Evolutionary conservation across 2,329 filamentous ascomycete species (phyloP).

Genomic region (Colletotrichum agaves): DNA sequence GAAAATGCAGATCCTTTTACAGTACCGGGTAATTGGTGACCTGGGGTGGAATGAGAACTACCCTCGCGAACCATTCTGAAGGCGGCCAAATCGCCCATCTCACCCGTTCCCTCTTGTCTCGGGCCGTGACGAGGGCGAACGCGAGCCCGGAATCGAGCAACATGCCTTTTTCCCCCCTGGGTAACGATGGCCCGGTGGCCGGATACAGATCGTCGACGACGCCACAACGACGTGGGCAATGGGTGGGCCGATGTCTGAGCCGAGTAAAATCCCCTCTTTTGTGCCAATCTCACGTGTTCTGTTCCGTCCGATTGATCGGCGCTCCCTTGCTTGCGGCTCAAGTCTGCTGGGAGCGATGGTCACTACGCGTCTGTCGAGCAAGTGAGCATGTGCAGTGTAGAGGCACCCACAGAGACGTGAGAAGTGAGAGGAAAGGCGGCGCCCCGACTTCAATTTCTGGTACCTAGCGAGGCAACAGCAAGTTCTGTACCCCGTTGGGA

Average conservation of each 20-base stretch:
- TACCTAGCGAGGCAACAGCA: constrained; percentile 21
- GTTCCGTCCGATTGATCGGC: background rate
- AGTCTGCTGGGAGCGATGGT: background rate
- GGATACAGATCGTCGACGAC: constrained; percentile 27
- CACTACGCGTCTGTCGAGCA: background rate
- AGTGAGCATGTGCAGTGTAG: too few relatives aligned
- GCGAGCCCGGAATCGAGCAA: background rate
- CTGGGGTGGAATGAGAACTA: too few relatives aligned
- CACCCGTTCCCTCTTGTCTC: background rate
- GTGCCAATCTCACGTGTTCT: background rate
- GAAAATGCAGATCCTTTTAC: background rate
- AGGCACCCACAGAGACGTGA: too few relatives aligned
- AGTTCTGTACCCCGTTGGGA: constrained; percentile 11
- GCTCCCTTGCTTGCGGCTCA: constrained; percentile 20
- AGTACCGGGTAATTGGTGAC: too few relatives aligned
- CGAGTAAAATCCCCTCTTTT: background rate
- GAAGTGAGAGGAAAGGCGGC: constrained; percentile 5
- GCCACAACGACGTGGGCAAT: constrained; percentile 14
- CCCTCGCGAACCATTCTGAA: too few relatives aligned
- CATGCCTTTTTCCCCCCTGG: background rate
- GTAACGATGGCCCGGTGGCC: constrained; percentile 8
- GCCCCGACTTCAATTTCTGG: constrained; percentile 22
- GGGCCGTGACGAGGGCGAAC: too few relatives aligned
- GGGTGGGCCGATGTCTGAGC: constrained; percentile 30
- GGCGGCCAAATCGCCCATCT: background rate